phyloP scores from a whole-genome alignment of 2,329 filamentous ascomycete species.

The Diplodia mutila region DNA sequence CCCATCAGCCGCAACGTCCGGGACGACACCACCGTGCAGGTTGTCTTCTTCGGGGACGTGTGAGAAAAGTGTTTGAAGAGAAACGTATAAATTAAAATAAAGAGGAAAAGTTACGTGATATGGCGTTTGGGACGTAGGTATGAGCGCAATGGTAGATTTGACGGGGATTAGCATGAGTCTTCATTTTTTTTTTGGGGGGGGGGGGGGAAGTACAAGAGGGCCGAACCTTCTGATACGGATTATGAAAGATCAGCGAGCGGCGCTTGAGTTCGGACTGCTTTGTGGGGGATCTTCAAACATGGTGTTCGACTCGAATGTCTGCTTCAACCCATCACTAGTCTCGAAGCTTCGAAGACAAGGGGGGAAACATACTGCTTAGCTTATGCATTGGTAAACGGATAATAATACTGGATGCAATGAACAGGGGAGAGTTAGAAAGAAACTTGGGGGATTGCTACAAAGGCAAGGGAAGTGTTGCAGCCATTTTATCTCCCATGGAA shows the following conservation, averaged over 20 bases:
- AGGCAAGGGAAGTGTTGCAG: not conserved
- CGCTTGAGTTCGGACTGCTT: not conserved
- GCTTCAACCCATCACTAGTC: not conserved
- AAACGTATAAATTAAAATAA: not conserved
- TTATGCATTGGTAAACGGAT: not conserved
- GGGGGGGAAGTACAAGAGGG: not conserved
- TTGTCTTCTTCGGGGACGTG: slow-evolving; percentile 56
- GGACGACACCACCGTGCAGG: slow-evolving; percentile 58
- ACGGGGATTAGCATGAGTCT: not conserved
- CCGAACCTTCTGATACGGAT: not conserved
- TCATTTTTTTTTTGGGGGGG: too few relatives aligned
- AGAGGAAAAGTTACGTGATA: not conserved
- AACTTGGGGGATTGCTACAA: not conserved
- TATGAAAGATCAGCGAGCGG: not conserved
- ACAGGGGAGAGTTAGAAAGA: not conserved
- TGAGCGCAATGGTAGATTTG: not conserved
- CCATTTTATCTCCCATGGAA: not conserved
- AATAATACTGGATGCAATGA: not conserved
- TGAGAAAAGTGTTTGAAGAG: not conserved
- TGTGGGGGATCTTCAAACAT: not conserved
- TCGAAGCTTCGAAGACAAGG: not conserved
- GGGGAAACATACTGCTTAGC: not conserved
- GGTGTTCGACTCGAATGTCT: not conserved
- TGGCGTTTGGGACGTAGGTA: not conserved
- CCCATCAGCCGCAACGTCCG: slow-evolving; percentile 45